phyloP scores from a whole-genome alignment of 176 grass and related monocot species.

The Avena eriantha region DNA sequence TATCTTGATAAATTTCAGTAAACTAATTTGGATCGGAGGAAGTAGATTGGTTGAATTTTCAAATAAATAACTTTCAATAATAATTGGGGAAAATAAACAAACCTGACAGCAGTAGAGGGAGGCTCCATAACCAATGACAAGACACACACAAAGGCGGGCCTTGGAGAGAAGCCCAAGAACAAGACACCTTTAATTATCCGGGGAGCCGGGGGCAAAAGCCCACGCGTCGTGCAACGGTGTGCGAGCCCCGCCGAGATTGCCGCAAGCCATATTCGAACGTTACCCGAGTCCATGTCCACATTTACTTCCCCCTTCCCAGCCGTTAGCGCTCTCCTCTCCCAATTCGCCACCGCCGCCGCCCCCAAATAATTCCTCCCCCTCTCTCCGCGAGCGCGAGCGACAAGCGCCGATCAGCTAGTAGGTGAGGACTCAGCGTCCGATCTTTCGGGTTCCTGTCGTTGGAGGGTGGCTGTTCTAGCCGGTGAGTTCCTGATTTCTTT shows the following conservation, averaged over 20 bases:
- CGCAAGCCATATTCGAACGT: conserved; percentile 55
- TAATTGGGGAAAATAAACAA: too few relatives aligned
- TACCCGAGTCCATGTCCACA: conserved; percentile 27
- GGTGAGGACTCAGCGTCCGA: conserved; percentile 5
- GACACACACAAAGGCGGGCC: background rate
- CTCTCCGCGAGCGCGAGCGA: background rate
- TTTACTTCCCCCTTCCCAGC: conserved; percentile 32
- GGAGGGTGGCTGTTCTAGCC: conserved; percentile 1
- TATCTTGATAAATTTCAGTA: too few relatives aligned
- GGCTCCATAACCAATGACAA: background rate
- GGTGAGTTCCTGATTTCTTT: background rate
- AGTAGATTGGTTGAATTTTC: too few relatives aligned
- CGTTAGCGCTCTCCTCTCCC: conserved; percentile 10
- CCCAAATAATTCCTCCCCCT: background rate
- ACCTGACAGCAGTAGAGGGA: too few relatives aligned
- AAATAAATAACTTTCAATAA: too few relatives aligned
- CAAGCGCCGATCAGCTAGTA: background rate
- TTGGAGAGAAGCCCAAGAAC: background rate
- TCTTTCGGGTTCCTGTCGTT: background rate
- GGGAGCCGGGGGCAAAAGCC: background rate
- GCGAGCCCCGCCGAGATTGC: background rate
- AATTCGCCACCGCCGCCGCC: conserved; percentile 1
- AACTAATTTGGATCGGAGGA: too few relatives aligned
- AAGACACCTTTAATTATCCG: background rate
- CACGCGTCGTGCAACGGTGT: background rate